Conservation (phyloP, 2,329 filamentous ascomycete genomes). For the Cytospora leucostoma region DNA sequence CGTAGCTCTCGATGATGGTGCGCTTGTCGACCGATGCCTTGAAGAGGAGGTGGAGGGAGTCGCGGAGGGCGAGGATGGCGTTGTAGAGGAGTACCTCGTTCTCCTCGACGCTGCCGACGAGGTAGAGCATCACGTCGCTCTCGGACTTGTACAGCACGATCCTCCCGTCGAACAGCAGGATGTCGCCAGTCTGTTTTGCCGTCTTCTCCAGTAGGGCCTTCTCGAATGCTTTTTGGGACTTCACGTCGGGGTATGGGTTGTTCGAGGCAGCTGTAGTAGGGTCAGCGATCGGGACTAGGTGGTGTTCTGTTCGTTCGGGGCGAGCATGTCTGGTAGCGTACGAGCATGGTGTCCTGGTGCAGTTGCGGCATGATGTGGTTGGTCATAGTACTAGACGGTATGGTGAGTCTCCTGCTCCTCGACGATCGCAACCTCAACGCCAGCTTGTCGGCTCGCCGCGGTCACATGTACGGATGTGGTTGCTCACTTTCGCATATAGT, state of each 20-base stretch:
- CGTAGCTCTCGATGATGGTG: slow-evolving; percentile 98
- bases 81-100: slow-evolving; percentile 98
- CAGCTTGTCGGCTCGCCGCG: slow-evolving; percentile 5
- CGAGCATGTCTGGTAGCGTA: slow-evolving; percentile 30
- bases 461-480: slow-evolving; percentile 54
- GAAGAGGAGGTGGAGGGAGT: slow-evolving; percentile 86
- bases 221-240: slow-evolving; percentile 95
- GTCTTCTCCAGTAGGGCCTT: slow-evolving; percentile 96
- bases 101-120: slow-evolving; percentile 88
- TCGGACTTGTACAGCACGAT: slow-evolving; percentile 98
- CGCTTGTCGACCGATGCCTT: slow-evolving; percentile 99
- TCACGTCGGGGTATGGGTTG: slow-evolving; percentile 83
- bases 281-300: slow-evolving; percentile 14
- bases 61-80: slow-evolving; percentile 85
- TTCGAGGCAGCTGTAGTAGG: slow-evolving; percentile 39
- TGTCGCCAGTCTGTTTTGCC: slow-evolving; percentile 90
- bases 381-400: slow-evolving; percentile 65
- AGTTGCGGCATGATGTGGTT: slow-evolving; percentile 51
- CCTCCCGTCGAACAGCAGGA: slow-evolving; percentile 95
- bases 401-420: slow-evolving; percentile 17
- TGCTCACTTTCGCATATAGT: slow-evolving; percentile 38
- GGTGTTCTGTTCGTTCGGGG: slow-evolving; percentile 15
- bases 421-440: background rate
- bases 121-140: slow-evolving; percentile 93
- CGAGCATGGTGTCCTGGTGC: slow-evolving; percentile 33